A percentile compares a stretch with the other conserved stretches of the same genome.
Conservation (phyloP, 371 early-diverging fungal species). For the Rhizopus delemar region DNA sequence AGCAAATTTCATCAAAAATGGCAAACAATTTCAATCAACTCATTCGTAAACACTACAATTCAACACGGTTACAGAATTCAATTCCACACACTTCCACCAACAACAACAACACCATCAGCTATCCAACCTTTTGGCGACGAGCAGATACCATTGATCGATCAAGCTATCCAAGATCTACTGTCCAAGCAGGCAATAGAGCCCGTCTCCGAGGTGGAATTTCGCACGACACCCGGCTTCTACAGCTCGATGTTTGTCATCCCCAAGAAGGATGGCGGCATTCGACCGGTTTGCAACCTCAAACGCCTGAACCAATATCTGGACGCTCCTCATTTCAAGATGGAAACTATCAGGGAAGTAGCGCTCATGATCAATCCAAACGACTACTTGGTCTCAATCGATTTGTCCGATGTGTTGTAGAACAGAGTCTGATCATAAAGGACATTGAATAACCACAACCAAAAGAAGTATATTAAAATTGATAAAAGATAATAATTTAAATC, state of each 20-base stretch:
- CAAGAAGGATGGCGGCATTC: slow-evolving; percentile 28
- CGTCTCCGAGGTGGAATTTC: neutral
- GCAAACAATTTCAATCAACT: slow-evolving; percentile 6
- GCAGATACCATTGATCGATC: slow-evolving; percentile 2
- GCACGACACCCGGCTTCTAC: slow-evolving; percentile 28
- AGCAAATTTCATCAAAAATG: slow-evolving; percentile 7
- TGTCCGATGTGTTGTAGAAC: slow-evolving; percentile 38
- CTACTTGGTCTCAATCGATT: slow-evolving; percentile 32
- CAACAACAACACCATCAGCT: neutral
- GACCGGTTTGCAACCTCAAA: slow-evolving; percentile 29
- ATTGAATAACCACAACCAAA: no score
- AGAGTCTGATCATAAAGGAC: no score
- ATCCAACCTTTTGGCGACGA: neutral
- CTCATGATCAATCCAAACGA: slow-evolving; percentile 25
- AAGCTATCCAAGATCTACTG: slow-evolving; percentile 3
- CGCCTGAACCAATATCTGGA: slow-evolving; percentile 26
- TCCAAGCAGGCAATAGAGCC: slow-evolving; percentile 17
- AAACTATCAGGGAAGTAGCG: slow-evolving; percentile 23
- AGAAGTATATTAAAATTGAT: no score
- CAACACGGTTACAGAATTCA: slow-evolving; percentile 8
- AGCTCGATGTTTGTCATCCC: slow-evolving; percentile 25
- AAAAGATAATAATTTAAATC: no score
- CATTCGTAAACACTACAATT: slow-evolving; percentile 6
- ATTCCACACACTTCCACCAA: neutral
- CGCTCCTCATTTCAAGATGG: slow-evolving; percentile 32